These are phyloP conservation scores for Phytophthora tubulina DNA, from an alignment of 352 stramenopile genomes.

Conservation along the genomic window DNA sequence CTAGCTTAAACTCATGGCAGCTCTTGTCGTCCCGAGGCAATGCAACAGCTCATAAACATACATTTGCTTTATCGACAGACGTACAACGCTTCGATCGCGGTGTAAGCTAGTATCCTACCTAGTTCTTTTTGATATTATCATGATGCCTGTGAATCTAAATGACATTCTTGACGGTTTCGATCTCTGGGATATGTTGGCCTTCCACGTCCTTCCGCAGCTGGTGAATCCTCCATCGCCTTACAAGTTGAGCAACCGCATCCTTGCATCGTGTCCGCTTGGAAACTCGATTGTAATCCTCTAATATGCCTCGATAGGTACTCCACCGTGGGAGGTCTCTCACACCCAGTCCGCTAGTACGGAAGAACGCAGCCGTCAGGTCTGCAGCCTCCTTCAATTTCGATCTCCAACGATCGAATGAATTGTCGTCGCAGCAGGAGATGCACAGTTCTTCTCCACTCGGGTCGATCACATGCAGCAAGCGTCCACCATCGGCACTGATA, in stretches of 20 bases:
- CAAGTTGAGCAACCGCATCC: conserved; percentile 39
- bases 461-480: conserved; percentile 54
- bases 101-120: too few species aligned
- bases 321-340: conserved; percentile 49
- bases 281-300: conserved; percentile 50
- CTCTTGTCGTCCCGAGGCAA: too few species aligned
- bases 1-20: too few species aligned
- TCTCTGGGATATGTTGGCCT: too few species aligned
- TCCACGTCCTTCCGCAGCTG: background rate
- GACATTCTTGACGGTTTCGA: too few species aligned
- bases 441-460: conserved; percentile 59
- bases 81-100: too few species aligned
- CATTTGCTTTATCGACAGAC: too few species aligned
- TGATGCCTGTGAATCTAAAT: too few species aligned
- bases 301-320: conserved; percentile 61
- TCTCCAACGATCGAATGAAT: conserved; percentile 44
- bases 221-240: conserved; percentile 29
- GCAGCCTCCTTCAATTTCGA: conserved; percentile 53
- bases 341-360: conserved; percentile 41
- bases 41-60: too few species aligned
- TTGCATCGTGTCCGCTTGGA: conserved; percentile 51
- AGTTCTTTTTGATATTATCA: too few species aligned
- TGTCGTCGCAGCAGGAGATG: conserved; percentile 46
- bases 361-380: conserved; percentile 51
- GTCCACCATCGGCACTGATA: conserved; percentile 33